Base-by-base conservation (phyloP, 2,329 filamentous ascomycete species). In the Alternaria sp. region DNA sequence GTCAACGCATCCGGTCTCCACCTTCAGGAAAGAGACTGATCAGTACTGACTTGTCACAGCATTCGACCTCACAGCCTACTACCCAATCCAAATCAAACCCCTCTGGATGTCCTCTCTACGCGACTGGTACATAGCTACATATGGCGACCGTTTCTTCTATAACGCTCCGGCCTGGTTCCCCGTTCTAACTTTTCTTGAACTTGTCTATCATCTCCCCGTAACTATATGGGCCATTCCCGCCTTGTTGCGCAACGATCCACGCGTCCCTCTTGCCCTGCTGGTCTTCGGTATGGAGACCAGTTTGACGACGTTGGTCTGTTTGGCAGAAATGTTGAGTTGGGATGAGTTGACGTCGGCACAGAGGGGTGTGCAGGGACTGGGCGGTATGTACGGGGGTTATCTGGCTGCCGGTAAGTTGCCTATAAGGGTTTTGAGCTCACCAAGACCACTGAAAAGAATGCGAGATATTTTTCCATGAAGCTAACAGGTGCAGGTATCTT, bases 91-190 rank as follows among this genome's bases (percentile, higher is more conserved):
- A 38, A 66, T 89, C 9, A 82, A 81, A 49, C 85, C 85, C 0
- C 54, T 76, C 0, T 80, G 86, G 71, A 83, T 88, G 68, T 73
- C 74, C 43, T 62, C 74, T 0, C 62, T 91, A 2, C 85, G 86
- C 59, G 70, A 78, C 3, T 90, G 80, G 76, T 90, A 91, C 75
- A 81, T 89, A 61, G 72, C 79, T 2, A 89, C 83, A 1, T 90
- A 89, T 74, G 81, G 83, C 14, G 89, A 91, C 71, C 85, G 84
- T 54, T 89, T 90, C 81, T 90, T 91, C 78, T 81, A 83, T 34
- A 71, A 79, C 4, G 82, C 86, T 2, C 88, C 88, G 40, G 74
- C 81, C 4, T 91, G 86, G 84, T 91, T 91, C 72, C 79, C 78
- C 11, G 65, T 81, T 14, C 88, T 86, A 70, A 82, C 84, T 27